Conservation (phyloP, 2,329 filamentous ascomycete genomes). For the Esteya vermicola region DNA sequence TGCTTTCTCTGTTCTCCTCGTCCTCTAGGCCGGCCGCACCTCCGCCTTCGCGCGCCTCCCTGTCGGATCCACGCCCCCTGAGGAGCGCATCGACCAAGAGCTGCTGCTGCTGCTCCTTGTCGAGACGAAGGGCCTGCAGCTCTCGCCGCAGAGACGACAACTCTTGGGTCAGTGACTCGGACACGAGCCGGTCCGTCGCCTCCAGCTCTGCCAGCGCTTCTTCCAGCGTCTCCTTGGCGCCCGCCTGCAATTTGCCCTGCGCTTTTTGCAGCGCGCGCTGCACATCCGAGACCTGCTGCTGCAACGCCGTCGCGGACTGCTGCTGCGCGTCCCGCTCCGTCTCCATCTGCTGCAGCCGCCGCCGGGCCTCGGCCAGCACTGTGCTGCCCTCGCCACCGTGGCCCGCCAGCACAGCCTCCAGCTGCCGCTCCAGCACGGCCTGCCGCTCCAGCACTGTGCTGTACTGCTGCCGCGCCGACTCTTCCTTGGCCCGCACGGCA, state of each 20-base stretch:
- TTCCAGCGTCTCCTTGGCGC: conserved; percentile 34
- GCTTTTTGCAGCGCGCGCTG: conserved; percentile 39
- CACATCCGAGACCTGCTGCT: conserved; percentile 34
- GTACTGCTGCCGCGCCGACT: conserved; percentile 37
- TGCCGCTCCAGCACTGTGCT: conserved; percentile 45
- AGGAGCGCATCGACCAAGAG: conserved; percentile 46
- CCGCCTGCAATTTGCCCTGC: conserved; percentile 37
- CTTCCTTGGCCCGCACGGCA: conserved; percentile 32
- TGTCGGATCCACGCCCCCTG: conserved; percentile 23
- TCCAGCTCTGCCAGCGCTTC: conserved; percentile 44
- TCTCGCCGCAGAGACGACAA: conserved; percentile 40
- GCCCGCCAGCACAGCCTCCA: conserved; percentile 37
- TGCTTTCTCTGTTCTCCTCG: background rate
- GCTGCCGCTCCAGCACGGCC: conserved; percentile 41
- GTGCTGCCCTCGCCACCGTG: conserved; percentile 32
- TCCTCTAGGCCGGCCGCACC: conserved; percentile 1
- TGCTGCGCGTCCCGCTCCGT: conserved; percentile 33
- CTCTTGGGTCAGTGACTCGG: conserved; percentile 42
- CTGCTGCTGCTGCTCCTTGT: conserved; percentile 42
- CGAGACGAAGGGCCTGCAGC: conserved; percentile 30
- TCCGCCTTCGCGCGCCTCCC: conserved; percentile 9
- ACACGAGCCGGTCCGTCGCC: conserved; percentile 42
- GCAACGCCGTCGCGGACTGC: conserved; percentile 28
- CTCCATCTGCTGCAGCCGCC: conserved; percentile 27
- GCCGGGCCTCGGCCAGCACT: conserved; percentile 36